These are phyloP conservation scores for Sporothrix schenckii DNA, from an alignment of 2,329 filamentous ascomycete species.

Conservation along the genomic window DNA sequence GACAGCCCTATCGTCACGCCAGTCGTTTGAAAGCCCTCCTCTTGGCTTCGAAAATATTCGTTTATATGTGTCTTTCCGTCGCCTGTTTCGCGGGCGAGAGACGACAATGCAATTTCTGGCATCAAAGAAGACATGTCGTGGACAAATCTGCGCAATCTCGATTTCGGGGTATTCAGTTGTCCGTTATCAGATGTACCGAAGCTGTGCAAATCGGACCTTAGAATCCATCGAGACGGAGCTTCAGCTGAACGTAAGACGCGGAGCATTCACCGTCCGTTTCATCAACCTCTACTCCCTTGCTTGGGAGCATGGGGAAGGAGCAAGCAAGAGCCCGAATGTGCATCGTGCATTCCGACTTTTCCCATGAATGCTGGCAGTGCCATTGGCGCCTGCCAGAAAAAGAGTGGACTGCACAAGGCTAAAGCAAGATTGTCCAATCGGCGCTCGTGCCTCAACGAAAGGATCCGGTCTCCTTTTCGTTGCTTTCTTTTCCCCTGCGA, in stretches of 20 bases:
- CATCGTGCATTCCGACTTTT: conserved; percentile 28
- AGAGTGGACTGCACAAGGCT: conserved; percentile 15
- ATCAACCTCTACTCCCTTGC: not conserved
- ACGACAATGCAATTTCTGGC: not conserved
- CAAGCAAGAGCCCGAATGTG: conserved; percentile 8
- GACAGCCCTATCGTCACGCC: not conserved
- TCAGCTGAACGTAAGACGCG: conserved; percentile 14
- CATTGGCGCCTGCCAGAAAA: conserved; percentile 21
- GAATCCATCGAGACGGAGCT: not conserved
- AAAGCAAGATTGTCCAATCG: conserved; percentile 8
- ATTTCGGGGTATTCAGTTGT: not conserved
- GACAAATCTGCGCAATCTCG: not conserved
- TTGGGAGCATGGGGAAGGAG: conserved; percentile 17
- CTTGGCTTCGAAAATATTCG: not conserved
- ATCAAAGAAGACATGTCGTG: not conserved
- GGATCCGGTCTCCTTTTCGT: conserved; percentile 15
- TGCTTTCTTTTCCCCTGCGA: conserved; percentile 21
- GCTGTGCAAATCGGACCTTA: not conserved
- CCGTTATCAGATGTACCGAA: conserved; percentile 11
- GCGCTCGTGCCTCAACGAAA: not conserved
- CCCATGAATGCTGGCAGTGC: conserved; percentile 16
- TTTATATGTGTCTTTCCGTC: not conserved
- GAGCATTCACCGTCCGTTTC: conserved; percentile 2
- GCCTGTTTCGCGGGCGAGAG: not conserved
- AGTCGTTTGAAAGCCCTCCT: conserved; percentile 11